Conservation (phyloP, 306 rosid species). For the Inga laurina region DNA sequence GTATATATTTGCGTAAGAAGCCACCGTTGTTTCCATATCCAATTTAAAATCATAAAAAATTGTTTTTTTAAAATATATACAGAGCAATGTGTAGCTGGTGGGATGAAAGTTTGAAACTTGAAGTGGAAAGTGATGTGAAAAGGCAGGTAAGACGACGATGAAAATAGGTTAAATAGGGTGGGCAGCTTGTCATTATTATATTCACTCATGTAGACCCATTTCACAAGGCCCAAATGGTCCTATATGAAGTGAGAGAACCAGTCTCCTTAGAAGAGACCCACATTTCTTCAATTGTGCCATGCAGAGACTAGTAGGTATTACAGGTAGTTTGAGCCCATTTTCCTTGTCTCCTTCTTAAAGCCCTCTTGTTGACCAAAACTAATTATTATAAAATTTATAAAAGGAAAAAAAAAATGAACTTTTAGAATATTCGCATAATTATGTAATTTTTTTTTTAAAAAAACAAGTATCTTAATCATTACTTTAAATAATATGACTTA, state of each 20-base stretch:
- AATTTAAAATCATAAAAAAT: not conserved
- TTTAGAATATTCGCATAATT: not conserved
- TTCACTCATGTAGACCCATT: not conserved
- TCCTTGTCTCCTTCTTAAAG: not conserved
- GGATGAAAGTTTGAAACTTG: not conserved
- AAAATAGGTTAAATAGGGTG: not conserved
- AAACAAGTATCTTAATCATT: not conserved
- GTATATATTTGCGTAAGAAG: too few relatives aligned
- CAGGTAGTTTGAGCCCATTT: not conserved
- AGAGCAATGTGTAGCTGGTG: not conserved
- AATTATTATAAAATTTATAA: not conserved
- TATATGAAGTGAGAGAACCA: not conserved
- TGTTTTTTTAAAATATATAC: not conserved
- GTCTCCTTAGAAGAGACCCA: not conserved
- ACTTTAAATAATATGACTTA: not conserved
- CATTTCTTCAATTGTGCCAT: not conserved
- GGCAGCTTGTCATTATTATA: not conserved
- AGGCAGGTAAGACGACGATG: not conserved
- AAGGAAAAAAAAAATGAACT: not conserved
- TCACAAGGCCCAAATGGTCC: conserved; percentile 2
- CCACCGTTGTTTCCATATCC: not conserved
- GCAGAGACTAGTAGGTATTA: not conserved
- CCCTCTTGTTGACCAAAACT: conserved; percentile 2
- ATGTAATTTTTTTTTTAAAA: not conserved
- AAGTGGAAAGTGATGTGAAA: not conserved